Percentiles rank a stretch among this genome's conserved stretches.
phyloP scores from a whole-genome alignment of 257 asterid genomes.

The Solanum acaule region DNA sequence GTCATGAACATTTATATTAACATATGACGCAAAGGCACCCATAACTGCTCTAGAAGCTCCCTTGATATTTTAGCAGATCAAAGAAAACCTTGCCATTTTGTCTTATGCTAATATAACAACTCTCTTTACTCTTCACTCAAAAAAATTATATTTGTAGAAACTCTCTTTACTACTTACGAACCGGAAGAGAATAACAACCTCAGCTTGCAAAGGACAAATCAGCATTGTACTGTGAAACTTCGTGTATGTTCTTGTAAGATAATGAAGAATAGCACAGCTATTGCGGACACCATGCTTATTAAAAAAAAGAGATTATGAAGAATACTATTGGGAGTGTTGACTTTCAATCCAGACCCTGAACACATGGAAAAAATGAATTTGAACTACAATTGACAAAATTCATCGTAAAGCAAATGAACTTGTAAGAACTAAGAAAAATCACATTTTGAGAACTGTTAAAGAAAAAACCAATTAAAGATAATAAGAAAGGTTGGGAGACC shows the following conservation, averaged over 20 bases:
- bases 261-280: background rate
- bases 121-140: background rate
- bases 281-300: background rate
- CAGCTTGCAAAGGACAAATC: background rate
- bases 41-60: background rate
- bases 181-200: background rate
- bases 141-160: background rate
- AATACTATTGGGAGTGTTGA: background rate
- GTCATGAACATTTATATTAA: background rate
- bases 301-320: background rate
- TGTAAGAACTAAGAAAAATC: background rate
- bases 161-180: background rate
- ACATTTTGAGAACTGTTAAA: background rate
- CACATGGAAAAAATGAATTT: background rate
- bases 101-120: background rate
- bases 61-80: background rate
- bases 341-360: background rate
- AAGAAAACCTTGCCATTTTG: background rate
- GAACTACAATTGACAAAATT: background rate
- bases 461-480: background rate
- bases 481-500: constrained; percentile 25
- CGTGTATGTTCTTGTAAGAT: background rate
- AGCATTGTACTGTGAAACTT: background rate
- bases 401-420: background rate
- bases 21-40: background rate